Evolutionary conservation across 176 grass and related monocot genomes (phyloP).

Genomic region (Carex littledalei): DNA sequence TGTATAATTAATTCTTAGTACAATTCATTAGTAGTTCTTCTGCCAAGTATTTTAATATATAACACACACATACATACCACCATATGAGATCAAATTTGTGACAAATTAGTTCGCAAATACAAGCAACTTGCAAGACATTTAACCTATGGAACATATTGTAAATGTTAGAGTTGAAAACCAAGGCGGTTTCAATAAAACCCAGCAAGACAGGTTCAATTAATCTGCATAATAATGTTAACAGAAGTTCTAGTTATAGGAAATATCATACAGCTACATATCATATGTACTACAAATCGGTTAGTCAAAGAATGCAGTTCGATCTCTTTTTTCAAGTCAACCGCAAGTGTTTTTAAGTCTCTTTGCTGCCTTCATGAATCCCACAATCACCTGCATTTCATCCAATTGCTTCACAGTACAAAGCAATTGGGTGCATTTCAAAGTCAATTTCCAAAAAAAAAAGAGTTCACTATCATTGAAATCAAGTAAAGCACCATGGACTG

Average conservation of each 20-base stretch:
- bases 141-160: not conserved
- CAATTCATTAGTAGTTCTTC: not conserved
- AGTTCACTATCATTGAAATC: not conserved
- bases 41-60: not conserved
- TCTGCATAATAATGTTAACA: not conserved
- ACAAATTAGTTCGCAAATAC: too few relatives aligned
- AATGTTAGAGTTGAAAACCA: not conserved
- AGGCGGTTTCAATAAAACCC: not conserved
- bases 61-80: too few relatives aligned
- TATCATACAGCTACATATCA: slow-evolving; percentile 51
- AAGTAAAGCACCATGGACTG: not conserved
- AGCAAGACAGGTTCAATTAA: not conserved
- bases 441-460: slow-evolving; percentile 9
- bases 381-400: slow-evolving; percentile 79
- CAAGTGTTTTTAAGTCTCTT: slow-evolving; percentile 63
- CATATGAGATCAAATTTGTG: too few relatives aligned
- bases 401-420: slow-evolving; percentile 62
- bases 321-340: slow-evolving; percentile 24
- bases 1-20: not conserved
- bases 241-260: slow-evolving; percentile 27
- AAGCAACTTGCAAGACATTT: not conserved
- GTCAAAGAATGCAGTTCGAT: slow-evolving; percentile 26
- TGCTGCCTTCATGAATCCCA: slow-evolving; percentile 59
- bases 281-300: slow-evolving; percentile 53
- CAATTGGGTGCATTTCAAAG: slow-evolving; percentile 28